These are phyloP conservation scores for Microthlaspi erraticum DNA, from an alignment of 345 rosid species.

Conservation along the genomic window DNA sequence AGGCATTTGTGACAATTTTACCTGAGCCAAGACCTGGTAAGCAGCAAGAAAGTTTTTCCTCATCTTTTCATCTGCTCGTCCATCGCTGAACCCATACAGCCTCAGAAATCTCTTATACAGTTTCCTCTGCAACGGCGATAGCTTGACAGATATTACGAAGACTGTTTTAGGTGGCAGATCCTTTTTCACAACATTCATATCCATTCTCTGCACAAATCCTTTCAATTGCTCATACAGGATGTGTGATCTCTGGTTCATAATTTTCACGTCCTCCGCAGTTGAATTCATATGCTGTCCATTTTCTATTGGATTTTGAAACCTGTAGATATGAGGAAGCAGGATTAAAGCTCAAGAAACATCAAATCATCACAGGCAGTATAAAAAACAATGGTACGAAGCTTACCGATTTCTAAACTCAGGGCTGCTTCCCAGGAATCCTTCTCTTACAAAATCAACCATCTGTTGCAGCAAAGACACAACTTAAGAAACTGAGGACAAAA, in stretches of 20 bases:
- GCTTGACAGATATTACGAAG: slow-evolving; percentile 93
- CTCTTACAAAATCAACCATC: slow-evolving; percentile 99
- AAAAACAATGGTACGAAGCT: slow-evolving; percentile 41
- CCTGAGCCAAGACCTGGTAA: slow-evolving; percentile 99
- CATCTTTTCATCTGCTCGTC: slow-evolving; percentile 66
- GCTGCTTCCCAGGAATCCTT: slow-evolving; percentile 99
- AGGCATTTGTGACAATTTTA: slow-evolving; percentile 40
- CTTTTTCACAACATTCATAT: slow-evolving; percentile 94
- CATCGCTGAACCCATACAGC: slow-evolving; percentile 80
- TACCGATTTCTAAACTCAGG: slow-evolving; percentile 97
- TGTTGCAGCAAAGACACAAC: slow-evolving; percentile 50
- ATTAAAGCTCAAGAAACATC: slow-evolving; percentile 23
- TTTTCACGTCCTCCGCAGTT: slow-evolving; percentile 90
- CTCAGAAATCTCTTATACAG: slow-evolving; percentile 93
- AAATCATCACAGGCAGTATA: slow-evolving; percentile 30
- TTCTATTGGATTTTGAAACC: slow-evolving; percentile 98
- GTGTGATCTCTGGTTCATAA: slow-evolving; percentile 99
- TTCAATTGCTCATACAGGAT: slow-evolving; percentile 94
- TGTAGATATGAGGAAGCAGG: slow-evolving; percentile 50
- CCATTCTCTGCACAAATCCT: slow-evolving; percentile 99
- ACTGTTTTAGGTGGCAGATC: slow-evolving; percentile 99
- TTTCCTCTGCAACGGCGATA: slow-evolving; percentile 88
- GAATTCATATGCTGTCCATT: slow-evolving; percentile 99
- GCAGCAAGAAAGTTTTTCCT: slow-evolving; percentile 96
- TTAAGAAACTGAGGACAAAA: background rate